Evolutionary conservation across 2,329 filamentous ascomycete species (phyloP), one percentile per base, ranked within the genome.

Genomic region (Neoascochyta sp.): DNA sequence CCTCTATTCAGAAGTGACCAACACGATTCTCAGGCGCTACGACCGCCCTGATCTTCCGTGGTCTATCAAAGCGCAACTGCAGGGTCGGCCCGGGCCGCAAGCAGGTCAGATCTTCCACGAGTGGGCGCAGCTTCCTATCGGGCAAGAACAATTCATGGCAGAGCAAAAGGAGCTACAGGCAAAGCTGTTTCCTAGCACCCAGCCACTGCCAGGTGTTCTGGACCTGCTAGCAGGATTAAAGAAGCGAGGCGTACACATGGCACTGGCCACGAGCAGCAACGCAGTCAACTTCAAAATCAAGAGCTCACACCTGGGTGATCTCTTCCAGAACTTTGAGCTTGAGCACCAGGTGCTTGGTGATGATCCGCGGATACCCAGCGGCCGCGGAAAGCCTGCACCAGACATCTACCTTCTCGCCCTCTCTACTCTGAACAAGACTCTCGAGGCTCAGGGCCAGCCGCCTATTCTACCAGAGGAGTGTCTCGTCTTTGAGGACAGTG

Each of bases 401-500:
- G 90, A 98, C 64, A 98, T 98, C 47, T 96, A 94, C 64, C 67
- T 93, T 7, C 71, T 96, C 1, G 90, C 92, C 0, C 69, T 98
- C 32, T 72, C 84, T 63, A 85, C 81, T 3, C 82, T 98, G 60
- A 98, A 98, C 64, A 76, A 77, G 23, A 78, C 78, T 10, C 69
- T 93, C 5, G 67, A 67, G 8, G 77, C 75, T 0, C 65, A 72
- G 3, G 78, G 77, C 0, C 67, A 73, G 43, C 67, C 75, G 36
- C 70, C 73, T 30, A 81, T 98, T 41, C 71, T 59, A 31, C 87
- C 88, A 0, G 83, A 85, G 46, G 90, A 96, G 64, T 96, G 92
- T 58, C 71, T 98, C 10, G 92, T 96, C 0, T 96, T 98, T 52
- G 92, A 98, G 66, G 92, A 98, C 63, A 86, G 83, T 24, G 89